Evolutionary conservation across 2,329 filamentous ascomycete species (phyloP), one percentile per base, ranked within the genome.

Genomic region (Ascochyta fabae): DNA sequence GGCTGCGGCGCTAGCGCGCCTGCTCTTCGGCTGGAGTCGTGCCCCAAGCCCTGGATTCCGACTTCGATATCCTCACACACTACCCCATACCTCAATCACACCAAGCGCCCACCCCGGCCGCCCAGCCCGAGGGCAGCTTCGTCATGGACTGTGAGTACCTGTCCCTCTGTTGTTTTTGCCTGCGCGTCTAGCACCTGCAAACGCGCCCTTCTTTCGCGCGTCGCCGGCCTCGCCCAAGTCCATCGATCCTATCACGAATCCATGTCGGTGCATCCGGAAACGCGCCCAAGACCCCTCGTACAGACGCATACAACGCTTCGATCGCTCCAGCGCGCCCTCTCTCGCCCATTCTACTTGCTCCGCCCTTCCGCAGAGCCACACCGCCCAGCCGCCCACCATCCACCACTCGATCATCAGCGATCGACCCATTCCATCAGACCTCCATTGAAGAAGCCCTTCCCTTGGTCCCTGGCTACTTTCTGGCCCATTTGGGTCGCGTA

Each of bases 101-200:
- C 66, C 62, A 65, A 60, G 63, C 51, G 61, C 56, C 55, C 63
- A 57, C 53, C 60, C 59, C 67, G 66, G 73, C 56, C 50, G 38
- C 60, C 60, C 44, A 53, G 57, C 58, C 54, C 54, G 73, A 78
- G 80, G 80, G 78, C 79, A 77, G 79, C 77, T 78, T 75, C 77
- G 78, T 73, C 77, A 86, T 86, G 83, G 82, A 84, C 78, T 82
- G 84, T 86, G 77, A 83, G 83, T 85, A 68, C 65, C 61, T 65
- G 69, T 40, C 67, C 70, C 76, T 66, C 69, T 68, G 69, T 62
- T 65, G 56, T 64, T 56, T 58, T 60, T 68, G 68, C 61, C 69
- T 41, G 36, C 54, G 45, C 33, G 26, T 23, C 22, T 15, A 12
- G 33, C 48, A 19, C 44, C 41, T 35, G 52, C 64, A 60, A 55